Percentiles rank a stretch among this genome's conserved stretches.
phyloP scores from a whole-genome alignment of 768 basidiomycete species.

The Clitopilus passeckerianus region DNA sequence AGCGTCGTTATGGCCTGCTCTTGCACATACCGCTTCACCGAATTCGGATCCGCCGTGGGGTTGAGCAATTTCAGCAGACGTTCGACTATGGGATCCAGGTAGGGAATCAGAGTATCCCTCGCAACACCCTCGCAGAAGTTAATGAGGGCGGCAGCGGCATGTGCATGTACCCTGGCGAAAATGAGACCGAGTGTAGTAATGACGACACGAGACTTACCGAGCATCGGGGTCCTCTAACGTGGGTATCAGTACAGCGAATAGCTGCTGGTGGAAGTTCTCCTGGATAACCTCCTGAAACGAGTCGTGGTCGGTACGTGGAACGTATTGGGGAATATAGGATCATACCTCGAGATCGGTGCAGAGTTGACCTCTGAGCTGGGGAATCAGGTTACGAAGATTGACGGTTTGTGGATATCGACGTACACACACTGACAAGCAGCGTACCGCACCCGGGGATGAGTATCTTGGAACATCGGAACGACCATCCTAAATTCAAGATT shows the following conservation, averaged over 20 bases:
- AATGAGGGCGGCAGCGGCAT: conserved; percentile 83
- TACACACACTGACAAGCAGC: conserved; percentile 91
- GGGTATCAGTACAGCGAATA: conserved; percentile 68
- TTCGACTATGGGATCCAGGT: conserved; percentile 77
- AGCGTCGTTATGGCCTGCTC: conserved; percentile 86
- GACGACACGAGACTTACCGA: conserved; percentile 33
- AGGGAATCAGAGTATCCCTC: conserved; percentile 65
- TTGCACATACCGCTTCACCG: conserved; percentile 63
- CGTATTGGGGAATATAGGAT: background rate
- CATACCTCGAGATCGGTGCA: conserved; percentile 84
- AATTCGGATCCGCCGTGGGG: conserved; percentile 40
- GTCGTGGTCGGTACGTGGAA: background rate
- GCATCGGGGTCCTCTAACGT: conserved; percentile 73
- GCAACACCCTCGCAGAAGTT: conserved; percentile 90
- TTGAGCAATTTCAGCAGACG: conserved; percentile 64
- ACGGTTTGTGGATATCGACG: conserved; percentile 12
- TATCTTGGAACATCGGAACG: conserved; percentile 70
- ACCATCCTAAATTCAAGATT: conserved; percentile 46
- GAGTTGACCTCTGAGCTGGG: conserved; percentile 63
- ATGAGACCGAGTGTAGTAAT: background rate
- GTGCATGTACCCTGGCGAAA: conserved; percentile 65
- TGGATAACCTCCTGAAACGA: conserved; percentile 67
- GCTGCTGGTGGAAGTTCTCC: conserved; percentile 57
- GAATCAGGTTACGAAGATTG: conserved; percentile 5
- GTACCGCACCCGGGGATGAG: conserved; percentile 69